These are phyloP conservation scores for Gryganskiella cystojenkinii DNA, from an alignment of 192 early-diverging fungal species.

Conservation along the genomic window DNA sequence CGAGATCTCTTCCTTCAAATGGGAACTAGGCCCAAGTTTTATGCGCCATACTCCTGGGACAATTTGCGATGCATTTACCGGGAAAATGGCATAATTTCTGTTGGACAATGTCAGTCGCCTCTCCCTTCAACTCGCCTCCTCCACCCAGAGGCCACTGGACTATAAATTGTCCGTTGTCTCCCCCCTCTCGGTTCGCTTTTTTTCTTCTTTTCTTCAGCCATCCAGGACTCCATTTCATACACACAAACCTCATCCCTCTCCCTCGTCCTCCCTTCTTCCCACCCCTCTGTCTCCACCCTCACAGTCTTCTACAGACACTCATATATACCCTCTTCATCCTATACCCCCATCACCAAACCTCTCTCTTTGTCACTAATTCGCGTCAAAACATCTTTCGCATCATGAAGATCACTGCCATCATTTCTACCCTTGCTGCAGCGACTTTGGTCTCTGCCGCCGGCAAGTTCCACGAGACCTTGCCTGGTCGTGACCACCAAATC, in stretches of 20 bases:
- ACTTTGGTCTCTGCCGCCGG: constrained; percentile 38
- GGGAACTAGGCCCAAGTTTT: too few species aligned
- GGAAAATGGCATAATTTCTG: too few species aligned
- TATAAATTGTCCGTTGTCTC: too few species aligned
- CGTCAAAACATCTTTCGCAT: background rate
- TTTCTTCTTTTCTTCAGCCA: background rate
- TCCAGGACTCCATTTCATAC: background rate
- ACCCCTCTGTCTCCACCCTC: background rate
- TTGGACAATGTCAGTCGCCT: too few species aligned
- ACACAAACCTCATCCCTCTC: background rate
- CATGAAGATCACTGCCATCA: constrained; percentile 29
- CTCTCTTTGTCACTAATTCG: too few species aligned
- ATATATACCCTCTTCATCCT: background rate
- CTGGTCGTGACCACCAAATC: background rate
- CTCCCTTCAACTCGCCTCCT: too few species aligned
- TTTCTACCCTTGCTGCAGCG: constrained; percentile 24
- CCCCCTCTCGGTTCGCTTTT: background rate
- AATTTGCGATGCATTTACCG: too few species aligned
- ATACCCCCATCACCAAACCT: background rate
- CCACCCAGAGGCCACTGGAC: too few species aligned
- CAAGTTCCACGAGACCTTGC: constrained; percentile 18
- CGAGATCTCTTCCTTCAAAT: too few species aligned
- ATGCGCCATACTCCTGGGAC: too few species aligned
- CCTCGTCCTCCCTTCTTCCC: background rate
- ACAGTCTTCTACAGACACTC: constrained; percentile 11